phyloP scores from a whole-genome alignment of 2,329 filamentous ascomycete genomes.

The Fusarium illudens region DNA sequence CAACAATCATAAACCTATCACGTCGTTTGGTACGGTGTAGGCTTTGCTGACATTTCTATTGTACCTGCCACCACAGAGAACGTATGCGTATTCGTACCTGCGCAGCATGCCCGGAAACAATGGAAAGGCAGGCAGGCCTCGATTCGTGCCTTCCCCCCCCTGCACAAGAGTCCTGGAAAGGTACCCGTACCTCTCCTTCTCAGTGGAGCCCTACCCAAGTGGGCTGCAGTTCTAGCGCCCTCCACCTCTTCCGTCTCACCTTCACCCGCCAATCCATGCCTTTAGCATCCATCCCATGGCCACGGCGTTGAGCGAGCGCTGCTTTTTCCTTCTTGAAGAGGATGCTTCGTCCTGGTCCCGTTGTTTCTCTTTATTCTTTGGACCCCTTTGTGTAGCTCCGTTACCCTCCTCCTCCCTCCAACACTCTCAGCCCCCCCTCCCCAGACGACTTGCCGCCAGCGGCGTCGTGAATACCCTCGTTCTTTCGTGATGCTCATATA shows the following conservation, averaged over 20 bases:
- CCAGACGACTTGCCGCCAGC: constrained; percentile 38
- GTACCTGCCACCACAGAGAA: neutral
- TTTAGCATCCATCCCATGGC: neutral
- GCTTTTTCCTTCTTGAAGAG: constrained; percentile 6
- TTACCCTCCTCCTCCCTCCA: constrained; percentile 16
- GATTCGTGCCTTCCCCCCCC: neutral
- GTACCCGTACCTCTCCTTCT: neutral
- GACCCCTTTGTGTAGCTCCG: neutral
- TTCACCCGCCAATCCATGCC: neutral
- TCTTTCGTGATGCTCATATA: constrained; percentile 43
- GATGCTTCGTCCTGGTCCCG: constrained; percentile 9
- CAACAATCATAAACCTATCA: neutral
- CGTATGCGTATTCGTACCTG: constrained; percentile 27
- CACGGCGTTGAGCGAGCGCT: neutral
- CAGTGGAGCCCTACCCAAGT: neutral
- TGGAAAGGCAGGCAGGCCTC: neutral
- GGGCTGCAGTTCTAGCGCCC: neutral
- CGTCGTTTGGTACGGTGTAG: neutral
- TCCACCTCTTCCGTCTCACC: neutral
- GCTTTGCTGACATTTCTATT: too few species aligned
- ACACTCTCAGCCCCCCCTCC: neutral
- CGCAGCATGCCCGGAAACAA: neutral
- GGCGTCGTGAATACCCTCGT: constrained; percentile 38
- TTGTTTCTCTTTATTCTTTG: constrained; percentile 2
- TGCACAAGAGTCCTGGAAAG: neutral